Conservation (phyloP, 345 rosid genomes). For the Kernera saxatilis region DNA sequence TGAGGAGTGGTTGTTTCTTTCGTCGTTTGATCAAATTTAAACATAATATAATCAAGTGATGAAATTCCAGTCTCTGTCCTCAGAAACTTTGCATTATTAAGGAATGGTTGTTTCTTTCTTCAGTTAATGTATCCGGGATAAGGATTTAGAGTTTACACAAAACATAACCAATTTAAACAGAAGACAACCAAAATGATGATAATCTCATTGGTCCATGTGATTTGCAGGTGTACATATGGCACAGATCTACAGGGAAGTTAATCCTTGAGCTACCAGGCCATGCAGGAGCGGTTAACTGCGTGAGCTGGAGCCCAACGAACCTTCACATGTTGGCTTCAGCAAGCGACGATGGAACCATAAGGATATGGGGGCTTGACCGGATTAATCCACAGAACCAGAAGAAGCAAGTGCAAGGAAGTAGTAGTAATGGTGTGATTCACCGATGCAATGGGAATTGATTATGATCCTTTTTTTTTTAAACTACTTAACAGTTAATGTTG, state of each 20-base stretch:
- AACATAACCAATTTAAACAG: background rate
- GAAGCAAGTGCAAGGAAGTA: constrained; percentile 27
- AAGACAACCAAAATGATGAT: background rate
- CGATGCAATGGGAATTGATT: constrained; percentile 33
- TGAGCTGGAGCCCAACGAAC: constrained; percentile 69
- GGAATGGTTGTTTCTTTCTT: background rate
- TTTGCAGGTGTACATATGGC: constrained; percentile 70
- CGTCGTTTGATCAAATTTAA: background rate
- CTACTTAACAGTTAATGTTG: constrained; percentile 27
- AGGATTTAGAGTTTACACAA: background rate
- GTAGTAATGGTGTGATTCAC: constrained; percentile 30
- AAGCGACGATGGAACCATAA: constrained; percentile 62
- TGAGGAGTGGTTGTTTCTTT: background rate
- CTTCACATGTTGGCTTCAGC: constrained; percentile 71
- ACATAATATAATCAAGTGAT: background rate
- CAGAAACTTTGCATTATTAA: background rate
- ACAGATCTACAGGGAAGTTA: constrained; percentile 46
- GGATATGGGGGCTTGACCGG: constrained; percentile 64
- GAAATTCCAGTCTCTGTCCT: background rate
- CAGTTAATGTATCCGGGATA: background rate
- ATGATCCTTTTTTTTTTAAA: background rate
- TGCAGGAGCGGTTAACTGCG: constrained; percentile 66
- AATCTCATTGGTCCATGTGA: background rate
- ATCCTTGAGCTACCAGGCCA: constrained; percentile 50
- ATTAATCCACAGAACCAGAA: constrained; percentile 29